Conservation (phyloP, 768 basidiomycete genomes). For the Coprinellus micaceus region DNA sequence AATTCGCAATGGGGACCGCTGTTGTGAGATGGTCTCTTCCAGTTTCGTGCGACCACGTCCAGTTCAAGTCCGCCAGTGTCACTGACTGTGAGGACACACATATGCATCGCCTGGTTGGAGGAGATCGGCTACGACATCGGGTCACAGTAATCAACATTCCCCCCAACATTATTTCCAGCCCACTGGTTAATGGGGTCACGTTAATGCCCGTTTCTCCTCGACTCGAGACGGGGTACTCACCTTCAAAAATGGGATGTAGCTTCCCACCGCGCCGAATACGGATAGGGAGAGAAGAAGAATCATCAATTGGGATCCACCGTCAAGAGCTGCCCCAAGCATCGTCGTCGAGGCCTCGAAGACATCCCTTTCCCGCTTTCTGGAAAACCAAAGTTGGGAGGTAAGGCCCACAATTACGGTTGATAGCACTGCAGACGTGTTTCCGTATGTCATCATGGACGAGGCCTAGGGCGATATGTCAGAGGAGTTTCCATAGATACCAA, state of each 20-base stretch:
- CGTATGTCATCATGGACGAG: constrained; percentile 8
- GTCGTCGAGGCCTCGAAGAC: background rate
- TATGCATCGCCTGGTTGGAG: no score
- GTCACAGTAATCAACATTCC: no score
- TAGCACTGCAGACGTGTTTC: background rate
- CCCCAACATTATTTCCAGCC: no score
- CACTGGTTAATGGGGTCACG: no score
- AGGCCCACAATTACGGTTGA: background rate
- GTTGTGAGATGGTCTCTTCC: no score
- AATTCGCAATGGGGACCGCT: no score
- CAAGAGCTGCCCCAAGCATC: background rate
- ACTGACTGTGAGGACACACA: no score
- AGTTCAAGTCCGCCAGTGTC: no score
- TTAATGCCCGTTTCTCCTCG: no score
- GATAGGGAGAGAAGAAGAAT: background rate
- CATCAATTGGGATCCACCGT: constrained; percentile 1
- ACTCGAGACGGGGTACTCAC: no score
- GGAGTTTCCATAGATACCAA: background rate
- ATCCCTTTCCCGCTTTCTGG: background rate
- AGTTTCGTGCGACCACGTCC: no score
- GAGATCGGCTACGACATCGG: no score
- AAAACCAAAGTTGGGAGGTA: background rate
- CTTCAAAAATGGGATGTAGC: constrained; percentile 2
- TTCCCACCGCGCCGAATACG: background rate
- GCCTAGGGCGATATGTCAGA: background rate